Conservation (phyloP, 768 basidiomycete species). For the Agrocybe praecox region DNA sequence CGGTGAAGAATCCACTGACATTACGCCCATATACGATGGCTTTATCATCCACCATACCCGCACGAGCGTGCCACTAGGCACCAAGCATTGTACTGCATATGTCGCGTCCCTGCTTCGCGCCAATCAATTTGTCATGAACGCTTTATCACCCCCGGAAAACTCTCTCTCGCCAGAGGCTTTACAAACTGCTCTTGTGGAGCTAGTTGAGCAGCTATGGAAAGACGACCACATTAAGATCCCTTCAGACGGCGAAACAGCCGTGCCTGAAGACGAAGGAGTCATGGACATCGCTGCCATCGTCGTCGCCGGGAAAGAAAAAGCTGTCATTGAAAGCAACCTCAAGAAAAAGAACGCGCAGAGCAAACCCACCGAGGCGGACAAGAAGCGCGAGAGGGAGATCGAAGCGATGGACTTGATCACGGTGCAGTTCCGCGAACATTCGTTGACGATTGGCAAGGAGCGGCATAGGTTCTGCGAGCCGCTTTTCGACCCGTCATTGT, state of each 20-base stretch:
- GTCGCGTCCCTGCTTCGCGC: slow-evolving; percentile 72
- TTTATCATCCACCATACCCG: slow-evolving; percentile 58
- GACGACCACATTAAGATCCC: slow-evolving; percentile 74
- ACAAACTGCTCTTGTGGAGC: slow-evolving; percentile 55
- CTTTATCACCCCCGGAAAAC: slow-evolving; percentile 55
- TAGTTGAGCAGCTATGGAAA: slow-evolving; percentile 64
- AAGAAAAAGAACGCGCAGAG: slow-evolving; percentile 71
- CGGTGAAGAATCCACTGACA: slow-evolving; percentile 72
- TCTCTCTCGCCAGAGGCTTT: slow-evolving; percentile 48
- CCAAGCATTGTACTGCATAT: slow-evolving; percentile 72
- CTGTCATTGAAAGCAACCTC: slow-evolving; percentile 83
- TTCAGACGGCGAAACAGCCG: slow-evolving; percentile 69
- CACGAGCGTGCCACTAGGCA: slow-evolving; percentile 64
- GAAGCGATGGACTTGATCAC: slow-evolving; percentile 84
- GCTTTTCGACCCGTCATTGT: slow-evolving; percentile 72
- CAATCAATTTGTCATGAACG: slow-evolving; percentile 64
- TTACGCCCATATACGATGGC: slow-evolving; percentile 79
- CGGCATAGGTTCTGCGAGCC: slow-evolving; percentile 92
- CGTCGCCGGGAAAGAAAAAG: slow-evolving; percentile 89
- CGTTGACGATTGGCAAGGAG: slow-evolving; percentile 81
- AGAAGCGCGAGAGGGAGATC: slow-evolving; percentile 79
- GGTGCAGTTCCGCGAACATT: slow-evolving; percentile 69
- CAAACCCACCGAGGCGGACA: slow-evolving; percentile 77
- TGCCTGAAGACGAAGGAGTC: slow-evolving; percentile 78
- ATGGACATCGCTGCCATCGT: slow-evolving; percentile 90